Conservation (phyloP, 768 basidiomycete species). For the Macrolepiota albuminosa region DNA sequence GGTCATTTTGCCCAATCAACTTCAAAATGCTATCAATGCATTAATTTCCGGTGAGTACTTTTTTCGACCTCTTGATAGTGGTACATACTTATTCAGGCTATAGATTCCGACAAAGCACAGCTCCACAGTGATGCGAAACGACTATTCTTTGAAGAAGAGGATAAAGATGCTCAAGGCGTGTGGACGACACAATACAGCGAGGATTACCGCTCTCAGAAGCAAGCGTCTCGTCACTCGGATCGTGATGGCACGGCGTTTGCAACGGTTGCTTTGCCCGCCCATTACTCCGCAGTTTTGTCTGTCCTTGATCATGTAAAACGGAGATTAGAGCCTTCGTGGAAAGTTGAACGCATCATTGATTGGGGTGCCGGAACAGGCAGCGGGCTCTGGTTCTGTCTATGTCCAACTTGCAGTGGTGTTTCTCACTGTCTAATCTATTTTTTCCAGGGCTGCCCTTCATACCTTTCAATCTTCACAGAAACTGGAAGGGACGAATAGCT, state of each 20-base stretch:
- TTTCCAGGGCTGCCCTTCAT: slow-evolving; percentile 58
- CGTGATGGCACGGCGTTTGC: slow-evolving; percentile 84
- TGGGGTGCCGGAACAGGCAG: slow-evolving; percentile 85
- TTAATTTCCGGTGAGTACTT: slow-evolving; percentile 58
- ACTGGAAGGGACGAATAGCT: slow-evolving; percentile 14
- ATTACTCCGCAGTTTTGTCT: slow-evolving; percentile 77
- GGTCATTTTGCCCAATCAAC: slow-evolving; percentile 67
- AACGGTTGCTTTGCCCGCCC: slow-evolving; percentile 78
- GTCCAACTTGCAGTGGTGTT: background rate
- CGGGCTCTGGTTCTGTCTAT: slow-evolving; percentile 64
- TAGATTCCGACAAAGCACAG: slow-evolving; percentile 60
- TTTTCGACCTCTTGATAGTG: background rate
- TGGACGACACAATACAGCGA: slow-evolving; percentile 57
- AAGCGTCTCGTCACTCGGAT: slow-evolving; percentile 52
- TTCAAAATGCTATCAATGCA: slow-evolving; percentile 58
- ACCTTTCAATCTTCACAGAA: slow-evolving; percentile 48
- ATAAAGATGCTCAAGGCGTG: slow-evolving; percentile 22
- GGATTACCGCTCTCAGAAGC: slow-evolving; percentile 54
- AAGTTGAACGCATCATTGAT: slow-evolving; percentile 61
- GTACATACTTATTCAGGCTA: slow-evolving; percentile 11
- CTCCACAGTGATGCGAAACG: slow-evolving; percentile 70
- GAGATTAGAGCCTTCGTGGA: slow-evolving; percentile 61
- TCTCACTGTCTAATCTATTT: background rate
- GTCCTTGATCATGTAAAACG: slow-evolving; percentile 65
- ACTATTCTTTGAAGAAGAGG: slow-evolving; percentile 46